phyloP scores from a whole-genome alignment of 2,329 filamentous ascomycete species.

The Apiospora rasikravindrae region DNA sequence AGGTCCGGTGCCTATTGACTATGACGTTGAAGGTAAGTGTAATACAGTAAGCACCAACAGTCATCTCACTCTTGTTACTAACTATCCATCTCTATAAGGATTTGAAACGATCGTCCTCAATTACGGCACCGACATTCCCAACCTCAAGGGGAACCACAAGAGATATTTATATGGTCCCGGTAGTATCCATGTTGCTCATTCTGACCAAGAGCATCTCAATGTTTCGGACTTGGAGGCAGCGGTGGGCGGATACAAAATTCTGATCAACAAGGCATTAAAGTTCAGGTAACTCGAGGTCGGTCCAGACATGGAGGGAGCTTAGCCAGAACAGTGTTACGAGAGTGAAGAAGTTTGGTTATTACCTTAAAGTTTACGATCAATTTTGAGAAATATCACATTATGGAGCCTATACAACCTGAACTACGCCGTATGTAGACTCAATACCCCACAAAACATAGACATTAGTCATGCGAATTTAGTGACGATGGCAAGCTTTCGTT shows the following conservation, averaged over 20 bases:
- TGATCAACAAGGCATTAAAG: slow-evolving; percentile 57
- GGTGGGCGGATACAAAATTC: slow-evolving; percentile 75
- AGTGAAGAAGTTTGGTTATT: too few relatives aligned
- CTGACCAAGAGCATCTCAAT: slow-evolving; percentile 76
- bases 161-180: slow-evolving; percentile 69
- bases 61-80: background rate
- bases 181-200: slow-evolving; percentile 82
- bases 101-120: slow-evolving; percentile 82
- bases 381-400: too few relatives aligned
- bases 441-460: too few relatives aligned
- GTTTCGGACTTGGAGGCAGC: slow-evolving; percentile 75
- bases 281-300: too few relatives aligned
- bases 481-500: too few relatives aligned
- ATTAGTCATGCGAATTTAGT: too few relatives aligned
- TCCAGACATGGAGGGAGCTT: too few relatives aligned
- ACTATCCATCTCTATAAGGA: slow-evolving; percentile 43
- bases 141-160: slow-evolving; percentile 69
- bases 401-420: too few relatives aligned
- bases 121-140: slow-evolving; percentile 88
- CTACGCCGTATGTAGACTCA: too few relatives aligned
- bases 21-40: slow-evolving; percentile 20
- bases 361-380: too few relatives aligned
- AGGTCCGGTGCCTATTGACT: slow-evolving; percentile 3
- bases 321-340: too few relatives aligned
- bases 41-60: background rate